Evolutionary conservation across 2,329 filamentous ascomycete species (phyloP), one percentile per base, ranked within the genome.

Genomic region (Diplocarpon rosae): DNA sequence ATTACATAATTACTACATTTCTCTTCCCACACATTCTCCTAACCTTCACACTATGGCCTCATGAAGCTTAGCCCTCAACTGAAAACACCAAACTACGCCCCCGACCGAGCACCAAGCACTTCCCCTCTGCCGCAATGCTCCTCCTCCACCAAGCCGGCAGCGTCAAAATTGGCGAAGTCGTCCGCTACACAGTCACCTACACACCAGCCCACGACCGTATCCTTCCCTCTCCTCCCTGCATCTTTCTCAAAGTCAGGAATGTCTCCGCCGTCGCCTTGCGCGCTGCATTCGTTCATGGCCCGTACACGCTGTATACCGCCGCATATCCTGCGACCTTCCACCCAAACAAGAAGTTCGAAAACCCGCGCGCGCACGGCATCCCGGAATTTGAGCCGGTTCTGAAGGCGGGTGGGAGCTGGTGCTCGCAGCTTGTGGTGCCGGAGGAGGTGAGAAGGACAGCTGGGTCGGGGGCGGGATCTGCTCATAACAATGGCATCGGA

Each of bases 341-440:
- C 57, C 87, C 90, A 1, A 88, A 95, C 65, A 69, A 73, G 53
- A 88, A 86, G 61, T 80, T 84, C 55, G 76, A 80, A 46, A 72
- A 81, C 41, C 74, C 82, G 1, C 75, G 79, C 42, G 71, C 72
- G 42, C 80, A 88, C 66, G 86, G 85, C 37, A 74, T 83, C 1
- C 92, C 92, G 13, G 85, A 94, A 57, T 98, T 92, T 59, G 92
- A 98, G 66, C 90, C 92, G 37, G 90, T 95, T 69, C 75, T 98
- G 60, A 96, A 96, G 69, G 89, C 92, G 8, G 92, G 89, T 27
- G 89, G 87, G 6, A 79, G 75, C 37, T 98, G 89, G 84, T 77
- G 80, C 56, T 84, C 86, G 46, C 78, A 80, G 59, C 73, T 98
- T 52, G 71, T 78, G 5, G 80, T 98, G 0, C 90, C 90, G 0